A percentile compares a stretch with the other conserved stretches of the same genome.
Evolutionary conservation across 495 filamentous ascomycete genomes (phyloP).

Genomic region (Thermothielavioides terrestris): DNA sequence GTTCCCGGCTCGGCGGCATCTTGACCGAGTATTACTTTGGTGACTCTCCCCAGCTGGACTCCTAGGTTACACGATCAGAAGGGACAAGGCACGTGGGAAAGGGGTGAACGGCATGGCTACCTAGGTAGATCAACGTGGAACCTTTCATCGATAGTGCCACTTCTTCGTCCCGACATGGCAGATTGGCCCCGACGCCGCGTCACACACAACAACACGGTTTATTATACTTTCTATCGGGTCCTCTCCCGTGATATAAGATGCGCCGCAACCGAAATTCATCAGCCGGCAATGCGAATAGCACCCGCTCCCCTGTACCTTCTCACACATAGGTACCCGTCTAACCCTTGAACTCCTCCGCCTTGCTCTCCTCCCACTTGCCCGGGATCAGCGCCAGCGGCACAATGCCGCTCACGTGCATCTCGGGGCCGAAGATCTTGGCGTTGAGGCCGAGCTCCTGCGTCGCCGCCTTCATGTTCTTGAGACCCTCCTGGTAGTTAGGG

Average conservation of each 20-base stretch:
- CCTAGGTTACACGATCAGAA: too few species aligned
- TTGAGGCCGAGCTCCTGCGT: conserved; percentile 85
- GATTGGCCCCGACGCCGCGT: too few species aligned
- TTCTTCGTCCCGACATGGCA: too few species aligned
- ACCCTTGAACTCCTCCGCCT: conserved; percentile 46
- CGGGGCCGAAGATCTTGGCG: conserved; percentile 95
- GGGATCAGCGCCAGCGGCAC: conserved; percentile 55
- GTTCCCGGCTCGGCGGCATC: too few species aligned
- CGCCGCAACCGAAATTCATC: conserved; percentile 5
- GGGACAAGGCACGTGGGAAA: too few species aligned
- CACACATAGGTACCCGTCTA: conserved; percentile 13
- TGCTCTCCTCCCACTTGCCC: conserved; percentile 44
- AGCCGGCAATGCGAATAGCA: conserved; percentile 1
- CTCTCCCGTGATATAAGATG: conserved; percentile 2
- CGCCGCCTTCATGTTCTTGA: conserved; percentile 98
- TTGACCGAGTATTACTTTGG: too few species aligned
- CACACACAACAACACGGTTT: conserved; percentile 3
- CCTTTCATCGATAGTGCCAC: too few species aligned
- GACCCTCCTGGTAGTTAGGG: conserved; percentile 98
- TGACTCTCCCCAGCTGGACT: too few species aligned
- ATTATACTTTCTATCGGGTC: conserved; percentile 11
- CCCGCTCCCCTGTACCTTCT: too few species aligned
- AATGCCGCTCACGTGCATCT: conserved; percentile 75
- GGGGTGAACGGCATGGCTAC: too few species aligned
- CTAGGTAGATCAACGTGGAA: too few species aligned